A percentile compares a stretch with the other conserved stretches of the same genome.
Evolutionary conservation across 345 rosid genomes (phyloP).

Genomic region (Orychophragmus violaceus): DNA sequence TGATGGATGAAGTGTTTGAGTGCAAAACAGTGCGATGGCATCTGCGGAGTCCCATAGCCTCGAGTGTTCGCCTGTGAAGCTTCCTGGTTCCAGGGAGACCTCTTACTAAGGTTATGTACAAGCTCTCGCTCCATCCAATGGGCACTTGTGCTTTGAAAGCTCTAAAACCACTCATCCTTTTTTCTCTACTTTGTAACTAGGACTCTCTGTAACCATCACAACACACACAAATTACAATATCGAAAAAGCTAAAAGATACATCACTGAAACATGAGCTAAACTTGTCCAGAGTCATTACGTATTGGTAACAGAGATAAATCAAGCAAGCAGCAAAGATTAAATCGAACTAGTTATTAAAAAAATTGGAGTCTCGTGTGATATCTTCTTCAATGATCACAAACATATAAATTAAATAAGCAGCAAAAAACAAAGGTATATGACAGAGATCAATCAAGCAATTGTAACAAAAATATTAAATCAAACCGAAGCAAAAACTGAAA

Average conservation of each 20-base stretch:
- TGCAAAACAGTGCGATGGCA: conserved; percentile 70
- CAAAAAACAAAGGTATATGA: too few relatives aligned
- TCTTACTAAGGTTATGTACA: conserved; percentile 68
- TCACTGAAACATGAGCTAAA: not conserved
- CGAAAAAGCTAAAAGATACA: not conserved
- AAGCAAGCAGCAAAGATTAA: not conserved
- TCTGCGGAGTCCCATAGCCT: conserved; percentile 64
- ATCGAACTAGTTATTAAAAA: not conserved
- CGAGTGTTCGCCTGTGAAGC: conserved; percentile 74
- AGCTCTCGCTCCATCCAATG: conserved; percentile 54
- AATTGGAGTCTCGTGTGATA: not conserved
- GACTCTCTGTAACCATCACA: conserved; percentile 5
- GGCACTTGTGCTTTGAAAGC: conserved; percentile 69
- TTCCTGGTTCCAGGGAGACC: conserved; percentile 83
- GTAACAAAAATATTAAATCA: too few relatives aligned
- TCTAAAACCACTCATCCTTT: conserved; percentile 65
- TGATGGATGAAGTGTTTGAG: conserved; percentile 54
- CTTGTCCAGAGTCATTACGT: not conserved
- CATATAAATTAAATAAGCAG: not conserved
- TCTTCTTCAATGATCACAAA: not conserved
- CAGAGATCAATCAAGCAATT: too few relatives aligned
- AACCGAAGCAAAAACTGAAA: too few relatives aligned
- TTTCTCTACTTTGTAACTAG: not conserved
- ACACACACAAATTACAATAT: not conserved
- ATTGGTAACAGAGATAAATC: not conserved